These are phyloP conservation scores for Serendipita indica DNA, from an alignment of 768 basidiomycete species.

Conservation along the genomic window DNA sequence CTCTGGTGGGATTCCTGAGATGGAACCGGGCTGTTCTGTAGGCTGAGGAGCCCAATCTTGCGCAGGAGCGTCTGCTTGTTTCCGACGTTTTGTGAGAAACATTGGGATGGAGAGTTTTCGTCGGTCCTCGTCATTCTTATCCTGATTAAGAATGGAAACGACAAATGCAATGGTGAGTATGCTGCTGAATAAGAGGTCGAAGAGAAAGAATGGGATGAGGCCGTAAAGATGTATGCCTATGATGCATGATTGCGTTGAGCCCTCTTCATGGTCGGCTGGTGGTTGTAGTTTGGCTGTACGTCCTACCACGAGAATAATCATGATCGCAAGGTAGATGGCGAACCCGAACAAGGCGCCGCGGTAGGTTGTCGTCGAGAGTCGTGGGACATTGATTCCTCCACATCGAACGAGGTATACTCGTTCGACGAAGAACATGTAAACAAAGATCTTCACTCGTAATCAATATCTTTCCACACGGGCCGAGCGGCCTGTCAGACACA, in stretches of 20 bases:
- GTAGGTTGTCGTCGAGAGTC: not conserved
- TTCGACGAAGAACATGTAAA: not conserved
- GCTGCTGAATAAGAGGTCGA: not conserved
- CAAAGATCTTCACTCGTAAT: not conserved
- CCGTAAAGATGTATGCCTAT: not conserved
- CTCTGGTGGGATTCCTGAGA: not conserved
- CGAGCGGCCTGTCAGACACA: not conserved
- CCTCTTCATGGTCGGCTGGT: not conserved
- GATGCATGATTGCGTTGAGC: not conserved
- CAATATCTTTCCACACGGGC: not conserved
- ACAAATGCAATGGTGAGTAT: not conserved
- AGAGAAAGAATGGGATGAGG: not conserved
- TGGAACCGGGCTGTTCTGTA: not conserved
- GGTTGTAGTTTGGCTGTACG: too few relatives aligned
- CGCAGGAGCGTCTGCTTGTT: not conserved
- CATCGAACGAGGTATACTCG: not conserved
- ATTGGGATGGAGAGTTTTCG: not conserved
- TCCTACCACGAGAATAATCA: not conserved
- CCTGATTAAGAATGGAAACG: not conserved
- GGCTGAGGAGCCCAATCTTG: not conserved
- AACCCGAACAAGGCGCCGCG: not conserved
- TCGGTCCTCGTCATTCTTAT: not conserved
- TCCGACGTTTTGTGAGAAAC: not conserved
- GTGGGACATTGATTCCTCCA: not conserved
- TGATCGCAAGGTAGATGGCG: not conserved